Percentiles rank a stretch among this genome's conserved stretches.
These are phyloP conservation scores for Cordyceps farinosa DNA, from an alignment of 2,329 filamentous ascomycete species.

Conservation along the genomic window DNA sequence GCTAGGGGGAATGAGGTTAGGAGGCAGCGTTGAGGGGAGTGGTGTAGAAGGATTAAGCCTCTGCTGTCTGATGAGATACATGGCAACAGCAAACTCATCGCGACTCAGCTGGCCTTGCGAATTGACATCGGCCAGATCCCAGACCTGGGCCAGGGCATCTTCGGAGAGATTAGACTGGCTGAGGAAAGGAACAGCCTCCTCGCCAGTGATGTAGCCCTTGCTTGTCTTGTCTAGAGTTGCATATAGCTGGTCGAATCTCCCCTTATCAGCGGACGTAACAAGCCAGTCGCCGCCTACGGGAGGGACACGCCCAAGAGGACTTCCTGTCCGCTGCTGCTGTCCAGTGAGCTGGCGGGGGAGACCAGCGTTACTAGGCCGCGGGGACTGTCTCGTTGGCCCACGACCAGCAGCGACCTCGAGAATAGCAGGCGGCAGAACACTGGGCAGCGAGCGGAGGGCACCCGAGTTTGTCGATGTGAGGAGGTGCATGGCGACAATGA, in stretches of 20 bases:
- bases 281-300: conserved; percentile 63
- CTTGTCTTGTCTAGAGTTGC: conserved; percentile 75
- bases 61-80: conserved; percentile 94
- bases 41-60: conserved; percentile 61
- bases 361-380: conserved; percentile 55
- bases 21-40: conserved; percentile 73
- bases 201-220: conserved; percentile 82
- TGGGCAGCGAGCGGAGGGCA: conserved; percentile 73
- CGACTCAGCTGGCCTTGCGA: conserved; percentile 79
- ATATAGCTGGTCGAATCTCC: conserved; percentile 83
- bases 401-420: conserved; percentile 86
- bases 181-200: conserved; percentile 92
- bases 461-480: conserved; percentile 88
- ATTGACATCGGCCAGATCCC: conserved; percentile 94
- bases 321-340: conserved; percentile 61
- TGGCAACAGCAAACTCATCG: conserved; percentile 94
- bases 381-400: conserved; percentile 45
- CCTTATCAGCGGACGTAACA: conserved; percentile 78
- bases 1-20: conserved; percentile 79
- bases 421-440: conserved; percentile 74
- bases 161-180: conserved; percentile 87
- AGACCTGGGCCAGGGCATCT: conserved; percentile 87
- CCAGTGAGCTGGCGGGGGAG: conserved; percentile 84
- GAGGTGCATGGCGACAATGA: conserved; percentile 97
- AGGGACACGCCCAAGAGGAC: conserved; percentile 49